phyloP scores from a whole-genome alignment of 106 monocot genomes.

The Dendrobium chrysotoxum region DNA sequence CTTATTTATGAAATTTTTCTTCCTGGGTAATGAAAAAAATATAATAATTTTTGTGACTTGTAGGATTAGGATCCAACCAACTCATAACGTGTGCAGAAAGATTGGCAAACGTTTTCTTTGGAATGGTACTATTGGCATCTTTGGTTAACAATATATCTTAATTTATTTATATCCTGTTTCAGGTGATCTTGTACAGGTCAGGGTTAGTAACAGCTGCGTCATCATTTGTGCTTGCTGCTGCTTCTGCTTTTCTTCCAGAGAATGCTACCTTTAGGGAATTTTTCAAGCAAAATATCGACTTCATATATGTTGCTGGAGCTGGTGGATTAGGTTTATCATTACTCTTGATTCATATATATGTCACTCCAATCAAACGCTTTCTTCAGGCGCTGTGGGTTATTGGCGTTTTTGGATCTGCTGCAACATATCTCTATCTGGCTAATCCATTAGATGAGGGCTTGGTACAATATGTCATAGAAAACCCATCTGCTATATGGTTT shows the following conservation, averaged over 20 bases:
- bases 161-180: conserved; percentile 23
- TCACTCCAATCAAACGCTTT: conserved; percentile 82
- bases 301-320: conserved; percentile 62
- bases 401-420: conserved; percentile 73
- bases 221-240: conserved; percentile 74
- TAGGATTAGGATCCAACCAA: background rate
- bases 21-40: background rate
- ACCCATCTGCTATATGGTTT: conserved; percentile 69
- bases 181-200: conserved; percentile 83
- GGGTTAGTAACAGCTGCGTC: conserved; percentile 76
- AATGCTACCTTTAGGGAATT: conserved; percentile 29
- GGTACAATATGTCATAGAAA: conserved; percentile 53
- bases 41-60: background rate
- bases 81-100: background rate
- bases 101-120: no score
- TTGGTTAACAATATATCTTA: background rate
- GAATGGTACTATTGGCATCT: background rate
- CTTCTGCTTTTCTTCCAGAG: conserved; percentile 65
- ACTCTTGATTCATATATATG: conserved; percentile 86
- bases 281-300: conserved; percentile 49
- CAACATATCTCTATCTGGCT: conserved; percentile 52
- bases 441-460: conserved; percentile 57
- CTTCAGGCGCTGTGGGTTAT: conserved; percentile 77
- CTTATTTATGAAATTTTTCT: background rate
- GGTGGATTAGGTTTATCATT: conserved; percentile 83